Evolutionary conservation across 2,329 filamentous ascomycete species (phyloP).

Genomic region (Pseudogymnoascus sp.): DNA sequence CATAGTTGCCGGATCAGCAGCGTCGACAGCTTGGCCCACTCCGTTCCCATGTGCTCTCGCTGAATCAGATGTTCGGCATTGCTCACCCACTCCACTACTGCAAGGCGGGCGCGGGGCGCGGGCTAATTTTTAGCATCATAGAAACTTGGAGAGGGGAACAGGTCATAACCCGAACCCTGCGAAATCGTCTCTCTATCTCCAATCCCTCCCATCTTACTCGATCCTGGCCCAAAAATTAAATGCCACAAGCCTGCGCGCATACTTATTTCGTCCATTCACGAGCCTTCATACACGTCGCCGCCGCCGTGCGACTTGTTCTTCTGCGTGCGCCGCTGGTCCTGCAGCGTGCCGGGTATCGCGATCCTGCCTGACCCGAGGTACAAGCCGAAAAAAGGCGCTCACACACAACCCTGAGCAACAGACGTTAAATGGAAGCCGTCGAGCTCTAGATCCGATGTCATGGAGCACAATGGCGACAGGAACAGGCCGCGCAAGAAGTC

Average conservation of each 20-base stretch:
- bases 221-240: neutral
- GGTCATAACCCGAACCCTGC: constrained; percentile 2
- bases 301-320: neutral
- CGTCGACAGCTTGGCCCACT: neutral
- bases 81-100: constrained; percentile 6
- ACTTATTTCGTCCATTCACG: neutral
- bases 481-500: constrained; percentile 27
- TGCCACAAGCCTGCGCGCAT: constrained; percentile 4
- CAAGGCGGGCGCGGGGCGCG: neutral
- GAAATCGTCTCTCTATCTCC: neutral
- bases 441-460: constrained; percentile 27
- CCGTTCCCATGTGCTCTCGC: constrained; percentile 1
- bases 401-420: constrained; percentile 5
- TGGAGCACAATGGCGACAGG: constrained; percentile 28
- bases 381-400: constrained; percentile 1
- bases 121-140: constrained; percentile 5
- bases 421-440: constrained; percentile 24
- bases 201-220: neutral
- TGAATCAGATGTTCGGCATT: constrained; percentile 6
- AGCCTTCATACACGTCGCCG: constrained; percentile 3
- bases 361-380: constrained; percentile 9
- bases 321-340: constrained; percentile 7
- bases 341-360: constrained; percentile 2
- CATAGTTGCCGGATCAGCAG: neutral
- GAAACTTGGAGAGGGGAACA: constrained; percentile 2